phyloP scores from a whole-genome alignment of 768 basidiomycete species.

The Boletus pseudo-olivaceus region DNA sequence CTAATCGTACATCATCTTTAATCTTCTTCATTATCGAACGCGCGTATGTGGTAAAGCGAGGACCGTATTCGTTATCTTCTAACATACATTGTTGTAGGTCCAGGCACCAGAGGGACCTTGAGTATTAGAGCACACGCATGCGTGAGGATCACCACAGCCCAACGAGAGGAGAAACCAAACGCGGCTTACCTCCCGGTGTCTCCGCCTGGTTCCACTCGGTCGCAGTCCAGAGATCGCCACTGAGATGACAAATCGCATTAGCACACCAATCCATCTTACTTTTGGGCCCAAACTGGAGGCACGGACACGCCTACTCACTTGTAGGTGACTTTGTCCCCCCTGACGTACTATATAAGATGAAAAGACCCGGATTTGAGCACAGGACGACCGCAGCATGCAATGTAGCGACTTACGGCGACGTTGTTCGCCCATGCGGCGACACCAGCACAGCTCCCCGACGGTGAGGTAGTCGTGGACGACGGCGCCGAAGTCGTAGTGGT shows the following conservation, averaged over 20 bases:
- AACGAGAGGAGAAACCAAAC: neutral
- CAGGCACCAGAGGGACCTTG: constrained; percentile 52
- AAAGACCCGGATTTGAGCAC: neutral
- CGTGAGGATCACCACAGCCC: neutral
- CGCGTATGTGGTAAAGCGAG: neutral
- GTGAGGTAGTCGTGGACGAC: constrained; percentile 1
- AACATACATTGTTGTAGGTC: constrained; percentile 54
- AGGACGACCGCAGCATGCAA: neutral
- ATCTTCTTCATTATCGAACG: neutral
- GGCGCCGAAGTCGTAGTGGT: neutral
- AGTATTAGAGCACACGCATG: neutral
- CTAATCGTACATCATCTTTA: neutral
- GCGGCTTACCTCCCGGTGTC: constrained; percentile 25
- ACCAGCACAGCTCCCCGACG: constrained; percentile 37
- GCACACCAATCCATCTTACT: neutral
- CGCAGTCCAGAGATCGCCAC: constrained; percentile 49
- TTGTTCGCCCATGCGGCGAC: constrained; percentile 41
- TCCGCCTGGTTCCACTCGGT: constrained; percentile 46
- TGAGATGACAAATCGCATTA: constrained; percentile 7
- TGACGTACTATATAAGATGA: constrained; percentile 4
- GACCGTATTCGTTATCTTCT: neutral
- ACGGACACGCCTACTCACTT: constrained; percentile 26
- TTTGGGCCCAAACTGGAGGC: too few relatives aligned
- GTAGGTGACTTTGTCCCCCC: constrained; percentile 41
- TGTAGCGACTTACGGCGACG: constrained; percentile 33